Percentiles rank a stretch among this genome's conserved stretches.
Conservation (phyloP, 2,329 filamentous ascomycete genomes). For the Aspergillus thermomutatus region DNA sequence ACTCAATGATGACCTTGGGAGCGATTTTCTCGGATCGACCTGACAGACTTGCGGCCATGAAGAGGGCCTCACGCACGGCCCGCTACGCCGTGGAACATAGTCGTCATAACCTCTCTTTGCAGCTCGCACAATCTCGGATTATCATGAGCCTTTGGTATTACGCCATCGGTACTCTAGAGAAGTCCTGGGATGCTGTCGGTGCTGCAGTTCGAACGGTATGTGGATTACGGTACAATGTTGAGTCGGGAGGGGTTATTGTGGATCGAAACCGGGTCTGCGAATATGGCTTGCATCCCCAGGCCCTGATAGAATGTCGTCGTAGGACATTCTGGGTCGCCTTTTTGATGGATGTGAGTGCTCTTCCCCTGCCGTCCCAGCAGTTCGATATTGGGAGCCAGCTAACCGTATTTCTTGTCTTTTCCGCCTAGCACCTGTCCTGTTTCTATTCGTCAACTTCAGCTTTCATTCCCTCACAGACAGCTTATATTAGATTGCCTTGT, state of each 20-base stretch:
- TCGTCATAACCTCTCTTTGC: constrained; percentile 54
- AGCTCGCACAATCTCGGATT: constrained; percentile 65
- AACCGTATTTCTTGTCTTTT: constrained; percentile 8
- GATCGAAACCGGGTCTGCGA: constrained; percentile 48
- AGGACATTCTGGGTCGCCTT: constrained; percentile 71
- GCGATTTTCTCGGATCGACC: constrained; percentile 51
- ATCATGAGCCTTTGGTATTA: constrained; percentile 65
- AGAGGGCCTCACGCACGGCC: constrained; percentile 53
- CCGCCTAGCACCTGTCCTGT: constrained; percentile 54
- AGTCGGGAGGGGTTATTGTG: constrained; percentile 50
- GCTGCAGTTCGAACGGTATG: constrained; percentile 59
- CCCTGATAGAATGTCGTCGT: constrained; percentile 63
- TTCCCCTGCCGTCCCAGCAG: not conserved
- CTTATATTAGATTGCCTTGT: constrained; percentile 65
- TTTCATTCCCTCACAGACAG: constrained; percentile 61
- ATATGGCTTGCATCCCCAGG: constrained; percentile 56
- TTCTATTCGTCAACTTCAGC: constrained; percentile 54
- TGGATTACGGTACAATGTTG: constrained; percentile 62
- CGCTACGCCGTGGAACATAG: constrained; percentile 54
- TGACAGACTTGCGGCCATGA: constrained; percentile 45
- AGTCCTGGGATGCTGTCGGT: constrained; percentile 63
- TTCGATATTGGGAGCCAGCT: not conserved
- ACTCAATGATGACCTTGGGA: constrained; percentile 57
- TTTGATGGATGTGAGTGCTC: constrained; percentile 58
- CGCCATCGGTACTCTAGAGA: constrained; percentile 55